Evolutionary conservation across 1,284 basidiomycete species (phyloP).

Genomic region (Pholiota adiposa): DNA sequence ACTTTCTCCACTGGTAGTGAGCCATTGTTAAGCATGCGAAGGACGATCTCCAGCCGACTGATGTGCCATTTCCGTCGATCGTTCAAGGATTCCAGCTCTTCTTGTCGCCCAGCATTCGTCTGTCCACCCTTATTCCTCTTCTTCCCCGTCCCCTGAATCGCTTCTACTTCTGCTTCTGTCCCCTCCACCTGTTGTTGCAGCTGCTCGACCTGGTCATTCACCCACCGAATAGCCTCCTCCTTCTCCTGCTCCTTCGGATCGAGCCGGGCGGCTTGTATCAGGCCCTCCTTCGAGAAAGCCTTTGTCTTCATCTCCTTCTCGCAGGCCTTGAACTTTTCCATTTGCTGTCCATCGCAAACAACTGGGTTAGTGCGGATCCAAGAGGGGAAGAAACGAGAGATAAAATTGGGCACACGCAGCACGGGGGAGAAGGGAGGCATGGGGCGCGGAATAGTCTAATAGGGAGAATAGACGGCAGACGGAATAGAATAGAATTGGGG

Average conservation of each 20-base stretch:
- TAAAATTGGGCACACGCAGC: constrained; percentile 24
- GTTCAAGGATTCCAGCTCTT: constrained; percentile 88
- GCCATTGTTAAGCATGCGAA: constrained; percentile 95
- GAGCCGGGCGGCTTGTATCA: constrained; percentile 92
- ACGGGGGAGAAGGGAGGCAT: constrained; percentile 29
- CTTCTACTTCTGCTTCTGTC: constrained; percentile 95
- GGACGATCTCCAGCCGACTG: constrained; percentile 89
- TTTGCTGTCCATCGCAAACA: constrained; percentile 75
- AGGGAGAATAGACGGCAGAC: constrained; percentile 6
- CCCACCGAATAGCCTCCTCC: constrained; percentile 87
- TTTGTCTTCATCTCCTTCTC: constrained; percentile 99
- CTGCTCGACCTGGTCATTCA: constrained; percentile 89
- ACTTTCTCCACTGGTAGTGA: constrained; percentile 86
- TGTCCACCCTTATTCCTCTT: constrained; percentile 82
- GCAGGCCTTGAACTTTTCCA: constrained; percentile 99
- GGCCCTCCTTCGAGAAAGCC: constrained; percentile 98
- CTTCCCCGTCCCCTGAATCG: constrained; percentile 83
- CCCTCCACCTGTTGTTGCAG: constrained; percentile 92
- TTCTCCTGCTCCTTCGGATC: constrained; percentile 98
- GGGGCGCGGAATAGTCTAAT: constrained; percentile 16
- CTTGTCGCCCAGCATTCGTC: constrained; percentile 71
- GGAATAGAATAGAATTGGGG: neutral
- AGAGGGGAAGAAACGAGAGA: constrained; percentile 18
- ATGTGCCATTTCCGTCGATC: constrained; percentile 98
- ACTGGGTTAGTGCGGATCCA: constrained; percentile 25